Base-by-base conservation (phyloP, 1,284 basidiomycete species). In the Tranzscheliella williamsii region DNA sequence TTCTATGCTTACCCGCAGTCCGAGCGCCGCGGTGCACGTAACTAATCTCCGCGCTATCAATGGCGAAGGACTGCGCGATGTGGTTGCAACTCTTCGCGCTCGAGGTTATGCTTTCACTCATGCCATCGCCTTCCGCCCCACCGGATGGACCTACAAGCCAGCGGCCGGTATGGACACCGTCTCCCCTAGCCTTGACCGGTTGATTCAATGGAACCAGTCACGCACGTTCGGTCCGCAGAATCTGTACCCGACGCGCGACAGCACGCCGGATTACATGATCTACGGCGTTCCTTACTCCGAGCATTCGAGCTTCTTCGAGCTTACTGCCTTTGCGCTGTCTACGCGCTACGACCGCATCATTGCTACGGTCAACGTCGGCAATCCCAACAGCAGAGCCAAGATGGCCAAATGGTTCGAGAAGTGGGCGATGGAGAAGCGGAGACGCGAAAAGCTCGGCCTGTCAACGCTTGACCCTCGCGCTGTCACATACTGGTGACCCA, bases 351-450 rank as follows among this genome's bases (percentile, higher is more conserved):
- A 73, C 7, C 86, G 82, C 70, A 93, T 97, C 82, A 93, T 97
- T 63, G 90, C 94, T 4, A 97, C 94, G 0, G 93, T 97, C 33
- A 97, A 96, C 70, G 88, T 97, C 0, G 89, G 89, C 15, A 91
- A 83, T 60, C 86, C 89, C 72, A 80, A 76, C 17, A 89, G 66
- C 15, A 57, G 71, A 11, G 56, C 53, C 15, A 67, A 67, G 52
- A 74, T 75, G 73, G 64, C 60, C 0, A 63, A 61, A 24, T 76
- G 72, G 73, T 62, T 71, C 37, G 67, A 73, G 24, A 51, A 58
- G 24, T 76, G 75, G 71, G 51, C 52, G 47, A 31, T 43, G 8
- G 72, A 72, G 27, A 66, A 67, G 42, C 39, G 43, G 34, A 24
- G 64, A 24, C 44, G 55, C 20, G 53, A 47, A 2, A 60, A 62